These are phyloP conservation scores for Capsella bursapastoris DNA, from an alignment of 345 rosid genomes.

Conservation along the genomic window DNA sequence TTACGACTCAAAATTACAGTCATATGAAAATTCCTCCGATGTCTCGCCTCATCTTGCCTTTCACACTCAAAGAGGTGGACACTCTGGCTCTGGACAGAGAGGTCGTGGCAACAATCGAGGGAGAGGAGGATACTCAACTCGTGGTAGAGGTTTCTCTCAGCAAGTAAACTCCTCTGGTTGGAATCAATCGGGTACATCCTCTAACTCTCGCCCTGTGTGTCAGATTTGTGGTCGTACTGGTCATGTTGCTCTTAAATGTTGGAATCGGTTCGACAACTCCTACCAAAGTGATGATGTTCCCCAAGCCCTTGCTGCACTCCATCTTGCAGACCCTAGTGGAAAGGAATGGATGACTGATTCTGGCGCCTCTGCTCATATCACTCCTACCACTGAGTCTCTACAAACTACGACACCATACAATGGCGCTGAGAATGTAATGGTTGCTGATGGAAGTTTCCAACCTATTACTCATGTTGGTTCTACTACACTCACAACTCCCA, in stretches of 20 bases:
- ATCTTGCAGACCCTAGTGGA: accelerated
- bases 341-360: not conserved
- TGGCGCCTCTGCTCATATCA: not conserved
- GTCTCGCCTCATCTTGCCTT: not conserved
- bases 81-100: too few species aligned
- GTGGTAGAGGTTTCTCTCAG: not conserved
- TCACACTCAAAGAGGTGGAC: not conserved
- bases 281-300: not conserved
- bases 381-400: not conserved
- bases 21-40: accelerated
- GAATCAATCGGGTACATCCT: not conserved
- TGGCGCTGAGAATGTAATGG: too few species aligned
- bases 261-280: not conserved
- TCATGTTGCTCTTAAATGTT: not conserved
- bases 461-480: too few species aligned
- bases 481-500: too few species aligned
- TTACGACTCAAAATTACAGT: accelerated
- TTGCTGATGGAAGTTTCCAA: too few species aligned
- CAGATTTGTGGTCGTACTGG: not conserved
- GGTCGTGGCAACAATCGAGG: not conserved
- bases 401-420: accelerated
- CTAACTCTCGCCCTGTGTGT: not conserved
- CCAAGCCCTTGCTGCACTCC: not conserved
- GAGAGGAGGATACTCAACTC: not conserved
- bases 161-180: not conserved